A percentile compares a stretch with the other conserved stretches of the same genome.
phyloP scores from a whole-genome alignment of 106 monocot species.

The Allium cepa region DNA sequence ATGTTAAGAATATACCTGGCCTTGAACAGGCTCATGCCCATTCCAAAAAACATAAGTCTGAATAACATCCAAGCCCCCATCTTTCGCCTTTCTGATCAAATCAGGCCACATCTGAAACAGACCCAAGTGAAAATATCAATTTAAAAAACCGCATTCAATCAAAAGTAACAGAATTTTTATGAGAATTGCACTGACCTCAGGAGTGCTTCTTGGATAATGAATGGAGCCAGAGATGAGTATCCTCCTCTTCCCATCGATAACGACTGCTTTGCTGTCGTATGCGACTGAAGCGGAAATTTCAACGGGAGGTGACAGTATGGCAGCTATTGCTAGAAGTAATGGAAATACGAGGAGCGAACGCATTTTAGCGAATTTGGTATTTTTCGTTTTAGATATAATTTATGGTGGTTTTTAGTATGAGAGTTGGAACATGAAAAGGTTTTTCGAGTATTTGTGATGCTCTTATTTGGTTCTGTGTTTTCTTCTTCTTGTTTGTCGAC shows the following conservation, averaged over 20 bases:
- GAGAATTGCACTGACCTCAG: slow-evolving; percentile 3
- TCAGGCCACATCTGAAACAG: slow-evolving; percentile 49
- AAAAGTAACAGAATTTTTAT: neutral
- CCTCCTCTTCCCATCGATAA: slow-evolving; percentile 13
- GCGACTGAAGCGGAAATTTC: neutral
- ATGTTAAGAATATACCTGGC: slow-evolving; percentile 14
- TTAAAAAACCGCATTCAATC: neutral
- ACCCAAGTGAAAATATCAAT: neutral
- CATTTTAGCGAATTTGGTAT: neutral
- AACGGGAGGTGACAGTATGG: neutral
- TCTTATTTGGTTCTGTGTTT: neutral
- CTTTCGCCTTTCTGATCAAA: slow-evolving; percentile 54
- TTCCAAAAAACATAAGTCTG: slow-evolving; percentile 82
- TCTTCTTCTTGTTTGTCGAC: neutral
- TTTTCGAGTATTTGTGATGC: neutral
- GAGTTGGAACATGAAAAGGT: neutral
- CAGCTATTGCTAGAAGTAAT: neutral
- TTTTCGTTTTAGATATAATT: neutral
- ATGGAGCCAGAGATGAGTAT: slow-evolving; percentile 15
- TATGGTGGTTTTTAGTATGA: neutral
- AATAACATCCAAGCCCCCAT: slow-evolving; percentile 60
- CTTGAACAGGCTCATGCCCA: slow-evolving; percentile 36
- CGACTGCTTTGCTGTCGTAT: slow-evolving; percentile 12
- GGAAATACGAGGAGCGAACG: neutral
- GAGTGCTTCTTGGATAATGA: slow-evolving; percentile 17